Percentiles rank a stretch among this genome's conserved stretches.
These are phyloP conservation scores for Neurospora intermedia DNA, from an alignment of 495 filamentous ascomycete species.

Conservation along the genomic window DNA sequence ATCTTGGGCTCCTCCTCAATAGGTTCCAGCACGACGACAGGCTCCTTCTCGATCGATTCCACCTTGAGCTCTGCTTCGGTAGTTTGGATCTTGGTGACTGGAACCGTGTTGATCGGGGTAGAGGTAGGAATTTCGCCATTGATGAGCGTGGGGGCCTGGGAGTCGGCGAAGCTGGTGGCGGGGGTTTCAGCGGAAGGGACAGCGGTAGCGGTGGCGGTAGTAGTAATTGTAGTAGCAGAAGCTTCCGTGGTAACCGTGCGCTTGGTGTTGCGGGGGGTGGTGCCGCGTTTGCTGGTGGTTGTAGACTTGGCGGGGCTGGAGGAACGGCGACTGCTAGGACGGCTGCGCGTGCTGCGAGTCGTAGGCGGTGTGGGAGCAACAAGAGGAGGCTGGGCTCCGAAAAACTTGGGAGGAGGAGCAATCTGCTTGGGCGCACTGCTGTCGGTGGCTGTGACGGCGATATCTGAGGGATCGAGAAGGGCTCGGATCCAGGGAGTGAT, in stretches of 20 bases:
- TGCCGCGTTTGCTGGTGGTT: conserved; percentile 35
- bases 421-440: conserved; percentile 53
- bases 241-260: conserved; percentile 45
- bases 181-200: conserved; percentile 16
- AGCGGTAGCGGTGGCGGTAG: not conserved
- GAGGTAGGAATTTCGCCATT: conserved; percentile 25
- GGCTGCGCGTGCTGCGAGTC: conserved; percentile 34
- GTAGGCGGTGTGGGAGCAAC: conserved; percentile 34
- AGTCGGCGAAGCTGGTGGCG: conserved; percentile 15
- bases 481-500: conserved; percentile 84
- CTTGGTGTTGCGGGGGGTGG: conserved; percentile 53
- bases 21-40: conserved; percentile 31
- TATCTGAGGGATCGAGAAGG: conserved; percentile 70
- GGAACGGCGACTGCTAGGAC: conserved; percentile 44
- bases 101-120: conserved; percentile 10
- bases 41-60: conserved; percentile 33
- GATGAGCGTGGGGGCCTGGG: conserved; percentile 22
- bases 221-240: conserved; percentile 8
- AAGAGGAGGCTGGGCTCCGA: conserved; percentile 25
- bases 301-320: conserved; percentile 42
- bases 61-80: conserved; percentile 25
- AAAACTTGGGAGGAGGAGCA: conserved; percentile 56
- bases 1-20: conserved; percentile 48
- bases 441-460: conserved; percentile 30
- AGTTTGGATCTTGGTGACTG: conserved; percentile 21